Evolutionary conservation across 441 rosid genomes (phyloP), one percentile per base, ranked within the genome.

Genomic region (Sinapis alba): DNA sequence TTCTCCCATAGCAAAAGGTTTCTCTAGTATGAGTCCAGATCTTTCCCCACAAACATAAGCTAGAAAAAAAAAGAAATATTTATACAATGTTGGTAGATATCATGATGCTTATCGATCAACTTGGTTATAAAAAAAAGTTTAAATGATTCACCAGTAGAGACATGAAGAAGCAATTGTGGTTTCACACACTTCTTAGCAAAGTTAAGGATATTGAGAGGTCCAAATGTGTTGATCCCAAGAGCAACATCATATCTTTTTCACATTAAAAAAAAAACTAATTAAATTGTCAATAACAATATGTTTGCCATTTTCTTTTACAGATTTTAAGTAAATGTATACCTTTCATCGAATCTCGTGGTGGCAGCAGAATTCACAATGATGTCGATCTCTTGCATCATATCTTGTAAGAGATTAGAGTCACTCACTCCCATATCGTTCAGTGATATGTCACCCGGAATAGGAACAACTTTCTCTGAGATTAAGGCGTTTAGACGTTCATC

Each of bases 261-360:
- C 9, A 74, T 50, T 71, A 8, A 7, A 56, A 68, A 12, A 13
- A 54, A 34, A 34, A 11, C 62, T 24, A 26, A 58, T 87, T 53
- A 50, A 8, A 6, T 15, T 11, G 24, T 21, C 26, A 51, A 19
- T 51, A 51, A 51, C 57, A 51, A 51, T 18, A 8, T 19, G 28
- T 21, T 51, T 51, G 5, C 19, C 12, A 1, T n/a, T 19, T 19
- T 16, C 7, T 47, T 47, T 47, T 47, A 2, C 10, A 6, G 3
- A 6, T 2, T n/a, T n/a, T 16, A 50, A 50, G 56, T 1, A 8
- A 41, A 41, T 41, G 47, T 41, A 5, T 26, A 58, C 63, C 63
- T 89, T 62, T 89, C 95, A 71, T 93, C 90, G 16, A 89, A 93
- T 65, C 73, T 89, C 60, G 97, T 90, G 12, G 92, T 86, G 30